A percentile compares a stretch with the other conserved stretches of the same genome.
These are phyloP conservation scores for Russula sp. DNA, from an alignment of 768 basidiomycete genomes.

Conservation along the genomic window DNA sequence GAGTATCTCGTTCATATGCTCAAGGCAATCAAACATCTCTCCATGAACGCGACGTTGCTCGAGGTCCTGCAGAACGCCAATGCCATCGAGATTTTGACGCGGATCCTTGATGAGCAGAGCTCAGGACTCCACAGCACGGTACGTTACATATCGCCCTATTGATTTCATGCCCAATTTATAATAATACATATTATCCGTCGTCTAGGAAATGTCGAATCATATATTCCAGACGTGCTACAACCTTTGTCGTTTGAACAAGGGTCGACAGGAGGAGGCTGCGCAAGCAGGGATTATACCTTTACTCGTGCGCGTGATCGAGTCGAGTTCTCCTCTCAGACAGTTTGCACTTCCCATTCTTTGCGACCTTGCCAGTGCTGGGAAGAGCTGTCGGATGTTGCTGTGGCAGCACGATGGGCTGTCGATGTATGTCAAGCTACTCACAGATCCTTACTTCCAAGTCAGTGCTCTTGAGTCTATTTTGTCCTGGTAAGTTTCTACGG, in stretches of 20 bases:
- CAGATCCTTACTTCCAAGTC: constrained; percentile 89
- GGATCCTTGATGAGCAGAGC: constrained; percentile 76
- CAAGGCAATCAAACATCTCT: constrained; percentile 94
- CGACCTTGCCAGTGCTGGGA: constrained; percentile 92
- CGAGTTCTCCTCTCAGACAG: constrained; percentile 90
- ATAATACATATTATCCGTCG: neutral
- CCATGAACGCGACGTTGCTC: constrained; percentile 86
- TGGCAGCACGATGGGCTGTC: constrained; percentile 93
- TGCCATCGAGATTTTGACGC: constrained; percentile 86
- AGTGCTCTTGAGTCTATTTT: constrained; percentile 87
- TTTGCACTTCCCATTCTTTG: constrained; percentile 96
- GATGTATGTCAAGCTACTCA: constrained; percentile 73
- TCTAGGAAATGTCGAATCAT: constrained; percentile 93
- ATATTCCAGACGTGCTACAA: constrained; percentile 98
- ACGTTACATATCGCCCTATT: constrained; percentile 33
- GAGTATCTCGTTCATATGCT: constrained; percentile 85
- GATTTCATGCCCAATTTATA: constrained; percentile 9
- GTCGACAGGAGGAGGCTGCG: constrained; percentile 94
- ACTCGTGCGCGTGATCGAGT: constrained; percentile 83
- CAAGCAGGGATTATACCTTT: constrained; percentile 93
- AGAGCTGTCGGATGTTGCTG: constrained; percentile 81
- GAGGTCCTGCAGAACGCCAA: constrained; percentile 97
- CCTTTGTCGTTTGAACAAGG: constrained; percentile 91
- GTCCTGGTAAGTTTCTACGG: constrained; percentile 59
- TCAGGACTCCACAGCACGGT: constrained; percentile 79